Conservation (phyloP, 2,329 filamentous ascomycete species). For the Lasiodiplodia gonubiensis region DNA sequence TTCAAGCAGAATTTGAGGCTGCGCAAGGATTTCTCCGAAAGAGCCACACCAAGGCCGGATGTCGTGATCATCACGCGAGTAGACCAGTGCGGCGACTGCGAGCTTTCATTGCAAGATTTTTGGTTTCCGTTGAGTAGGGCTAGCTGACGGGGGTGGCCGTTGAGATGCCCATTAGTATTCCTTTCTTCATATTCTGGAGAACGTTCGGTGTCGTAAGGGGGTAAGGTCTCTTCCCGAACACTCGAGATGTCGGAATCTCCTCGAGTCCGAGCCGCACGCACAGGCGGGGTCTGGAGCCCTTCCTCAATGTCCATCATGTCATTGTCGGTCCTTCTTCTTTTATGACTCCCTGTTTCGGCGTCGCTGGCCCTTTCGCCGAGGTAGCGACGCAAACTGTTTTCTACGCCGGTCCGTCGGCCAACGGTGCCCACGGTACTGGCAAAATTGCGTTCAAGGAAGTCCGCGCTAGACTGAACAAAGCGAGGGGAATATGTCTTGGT, state of each 20-base stretch:
- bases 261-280: slow-evolving; percentile 14
- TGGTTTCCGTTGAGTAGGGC: slow-evolving; percentile 31
- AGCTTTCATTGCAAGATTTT: slow-evolving; percentile 34
- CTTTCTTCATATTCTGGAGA: slow-evolving; percentile 77
- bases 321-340: slow-evolving; percentile 51
- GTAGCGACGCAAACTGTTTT: slow-evolving; percentile 85
- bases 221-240: slow-evolving; percentile 66
- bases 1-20: slow-evolving; percentile 84
- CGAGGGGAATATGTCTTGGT: slow-evolving; percentile 91
- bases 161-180: slow-evolving; percentile 37
- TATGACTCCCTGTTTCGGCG: slow-evolving; percentile 42
- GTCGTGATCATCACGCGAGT: slow-evolving; percentile 87
- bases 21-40: slow-evolving; percentile 85
- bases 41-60: slow-evolving; percentile 85
- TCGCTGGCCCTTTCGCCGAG: slow-evolving; percentile 66
- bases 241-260: slow-evolving; percentile 20
- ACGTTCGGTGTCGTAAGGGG: slow-evolving; percentile 80
- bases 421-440: slow-evolving; percentile 86
- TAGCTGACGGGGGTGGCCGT: slow-evolving; percentile 30
- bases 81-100: slow-evolving; percentile 66
- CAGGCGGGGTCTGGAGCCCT: slow-evolving; percentile 34
- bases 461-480: slow-evolving; percentile 83
- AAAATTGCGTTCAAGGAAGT: slow-evolving; percentile 88
- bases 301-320: slow-evolving; percentile 58
- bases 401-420: slow-evolving; percentile 83